Base-by-base conservation (phyloP, 805 yeast genomes). In the Saccharomyces paradoxus region DNA sequence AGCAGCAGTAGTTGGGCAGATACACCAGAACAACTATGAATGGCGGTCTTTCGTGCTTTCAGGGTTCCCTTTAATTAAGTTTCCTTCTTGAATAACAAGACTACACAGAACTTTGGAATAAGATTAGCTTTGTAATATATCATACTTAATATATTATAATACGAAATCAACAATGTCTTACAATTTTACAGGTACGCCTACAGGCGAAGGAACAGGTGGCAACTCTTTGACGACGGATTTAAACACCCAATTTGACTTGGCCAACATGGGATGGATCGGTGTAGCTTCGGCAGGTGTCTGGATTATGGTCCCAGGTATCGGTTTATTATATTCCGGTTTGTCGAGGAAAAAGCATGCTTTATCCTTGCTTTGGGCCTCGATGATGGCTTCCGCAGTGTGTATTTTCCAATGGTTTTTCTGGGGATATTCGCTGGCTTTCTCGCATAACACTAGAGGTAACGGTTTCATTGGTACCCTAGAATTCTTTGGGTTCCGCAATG, bases 321-420 rank as follows among this genome's bases (percentile, higher is more conserved):
- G 98, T 57, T 74, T 94, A 53, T 76, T 92, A 59, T 92, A 92
- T 73, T 89, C 96, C 37, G 99, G 99, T 60, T 75, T 94, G 58
- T 84, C 96, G 14, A 83, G 99, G 72, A 92, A 92, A 72, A 89
- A 91, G 72, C 97, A 94, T 65, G 96, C 97, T n/a, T 75, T 94
- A 53, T 88, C 97, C 7, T 77, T 94, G 52, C 74, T 94, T 52
- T 94, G 97, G 97, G 94, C 96, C 26, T 85, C 96, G 6, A 74
- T 94, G 68, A 90, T 89, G 87, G 89, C 95, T 22, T 83, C 83
- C 22, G 84, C 94, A 61, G 75, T 92, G 31, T 83, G 90, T 7
- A 74, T 87, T 1, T 89, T 94, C 81, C 97, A 94, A 71, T 92
- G 99, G 98, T 94, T 90, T 73, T 91, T 90, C 77, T 90, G 97